A percentile compares a stretch with the other conserved stretches of the same genome.
Evolutionary conservation across 2,329 filamentous ascomycete genomes (phyloP).

Genomic region (Diaporthe ampelina): DNA sequence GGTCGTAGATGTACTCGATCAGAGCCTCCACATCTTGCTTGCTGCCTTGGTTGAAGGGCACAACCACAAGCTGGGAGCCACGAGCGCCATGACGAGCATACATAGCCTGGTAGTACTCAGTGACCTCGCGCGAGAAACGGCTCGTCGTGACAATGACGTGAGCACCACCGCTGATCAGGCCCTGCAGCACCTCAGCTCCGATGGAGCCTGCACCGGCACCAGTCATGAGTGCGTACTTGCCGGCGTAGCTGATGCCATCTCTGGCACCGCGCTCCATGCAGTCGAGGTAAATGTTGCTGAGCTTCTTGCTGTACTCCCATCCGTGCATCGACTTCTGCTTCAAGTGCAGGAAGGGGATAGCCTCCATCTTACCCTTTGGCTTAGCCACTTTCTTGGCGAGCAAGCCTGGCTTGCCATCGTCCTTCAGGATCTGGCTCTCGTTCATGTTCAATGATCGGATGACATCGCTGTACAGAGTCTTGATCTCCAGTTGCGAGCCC

Average conservation of each 20-base stretch:
- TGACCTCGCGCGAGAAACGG: conserved; percentile 96
- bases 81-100: conserved; percentile 94
- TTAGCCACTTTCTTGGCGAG: conserved; percentile 69
- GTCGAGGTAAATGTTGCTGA: conserved; percentile 93
- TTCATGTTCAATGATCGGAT: conserved; percentile 97
- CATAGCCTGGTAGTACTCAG: conserved; percentile 99
- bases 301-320: conserved; percentile 99
- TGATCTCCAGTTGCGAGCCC: conserved; percentile 95
- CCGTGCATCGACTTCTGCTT: conserved; percentile 94
- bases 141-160: conserved; percentile 98
- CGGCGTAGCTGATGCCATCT: conserved; percentile 89
- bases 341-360: conserved; percentile 96
- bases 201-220: conserved; percentile 98
- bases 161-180: conserved; percentile 94
- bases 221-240: conserved; percentile 98
- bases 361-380: conserved; percentile 92
- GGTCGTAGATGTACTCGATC: conserved; percentile 95
- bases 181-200: conserved; percentile 95
- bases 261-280: conserved; percentile 91
- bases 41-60: conserved; percentile 99
- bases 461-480: conserved; percentile 93
- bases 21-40: conserved; percentile 97
- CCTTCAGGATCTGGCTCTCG: conserved; percentile 94
- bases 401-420: conserved; percentile 75
- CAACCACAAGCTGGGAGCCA: conserved; percentile 96